Evolutionary conservation across 208 protist species (phyloP), one percentile per base, ranked within the genome.

Genomic region (Trypanosoma conorhini): DNA sequence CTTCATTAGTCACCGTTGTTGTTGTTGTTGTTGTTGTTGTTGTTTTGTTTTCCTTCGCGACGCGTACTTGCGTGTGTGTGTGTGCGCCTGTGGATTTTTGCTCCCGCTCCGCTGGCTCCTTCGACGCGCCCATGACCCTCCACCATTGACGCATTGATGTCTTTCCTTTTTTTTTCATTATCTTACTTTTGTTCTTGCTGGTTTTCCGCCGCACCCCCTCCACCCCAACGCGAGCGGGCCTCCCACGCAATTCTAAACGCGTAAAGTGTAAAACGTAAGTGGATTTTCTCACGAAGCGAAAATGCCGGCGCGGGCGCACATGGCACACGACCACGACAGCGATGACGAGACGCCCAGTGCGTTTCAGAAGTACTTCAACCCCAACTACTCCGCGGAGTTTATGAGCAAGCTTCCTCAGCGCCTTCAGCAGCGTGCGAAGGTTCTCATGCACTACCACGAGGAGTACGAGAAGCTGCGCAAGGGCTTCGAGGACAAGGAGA

Each of bases 381-480:
- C 78, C 3, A 83, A 94, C 62, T 94, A 84, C 78, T 91, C 86
- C 31, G 76, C 74, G 59, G 81, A 93, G 59, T 96, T 96, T 69
- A 85, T 95, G 83, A 76, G 55, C 13, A 87, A 77, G 60, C 81
- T 96, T 70, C 92, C 92, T 17, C 76, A 88, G 74, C 89, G 91
- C 70, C 89, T 96, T 48, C 85, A 81, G 21, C 76, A 93, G 68
- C 89, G 92, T 31, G 84, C 81, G 13, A 69, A 91, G 55, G 85
- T 96, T 65, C 80, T 96, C 31, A 44, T 87, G 24, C 50, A 72
- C 40, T 89, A 92, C 76, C 82, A 96, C 71, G 83, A 92, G 31
- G 81, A 95, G 65, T 83, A 81, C 70, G 59, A 81, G 26, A 82
- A 76, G 44, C 63, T 88, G 33, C 74, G 85, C 63, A 81, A 87